phyloP scores from a whole-genome alignment of 345 rosid species.

The Sonneratia alba region DNA sequence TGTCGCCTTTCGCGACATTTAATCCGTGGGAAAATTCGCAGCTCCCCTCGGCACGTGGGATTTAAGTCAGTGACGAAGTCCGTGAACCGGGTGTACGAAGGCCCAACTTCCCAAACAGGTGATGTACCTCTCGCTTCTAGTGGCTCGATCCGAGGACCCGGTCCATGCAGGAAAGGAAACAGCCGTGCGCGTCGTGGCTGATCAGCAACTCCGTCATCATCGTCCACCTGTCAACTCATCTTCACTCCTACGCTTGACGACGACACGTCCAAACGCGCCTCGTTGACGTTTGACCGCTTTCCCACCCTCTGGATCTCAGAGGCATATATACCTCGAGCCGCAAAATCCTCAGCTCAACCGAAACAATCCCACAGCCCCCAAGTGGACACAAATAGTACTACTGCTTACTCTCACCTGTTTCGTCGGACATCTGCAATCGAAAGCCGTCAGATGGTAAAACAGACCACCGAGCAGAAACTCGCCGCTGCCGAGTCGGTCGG shows the following conservation, averaged over 20 bases:
- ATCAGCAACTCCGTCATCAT: background rate
- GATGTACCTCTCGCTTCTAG: background rate
- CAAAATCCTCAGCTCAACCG: background rate
- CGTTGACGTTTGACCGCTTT: background rate
- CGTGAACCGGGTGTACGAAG: background rate
- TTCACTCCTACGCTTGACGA: too few species aligned
- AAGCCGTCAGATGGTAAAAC: background rate
- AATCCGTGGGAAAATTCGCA: background rate
- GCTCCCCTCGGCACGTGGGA: constrained; percentile 6
- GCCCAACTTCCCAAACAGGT: background rate
- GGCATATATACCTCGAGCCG: constrained; percentile 4
- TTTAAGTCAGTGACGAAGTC: background rate
- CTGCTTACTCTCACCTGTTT: background rate
- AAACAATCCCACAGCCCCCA: background rate
- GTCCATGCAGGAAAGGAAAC: background rate
- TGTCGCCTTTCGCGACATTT: constrained; percentile 3
- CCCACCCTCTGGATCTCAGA: background rate
- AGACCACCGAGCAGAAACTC: background rate
- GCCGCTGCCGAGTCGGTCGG: background rate
- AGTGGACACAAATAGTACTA: too few species aligned
- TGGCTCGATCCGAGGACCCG: background rate
- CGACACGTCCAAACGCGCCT: constrained; percentile 3
- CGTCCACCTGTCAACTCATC: background rate
- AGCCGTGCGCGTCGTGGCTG: background rate
- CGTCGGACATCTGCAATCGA: background rate